These are phyloP conservation scores for Lolium perenne DNA, from an alignment of 176 grass and related monocot genomes.

Conservation along the genomic window DNA sequence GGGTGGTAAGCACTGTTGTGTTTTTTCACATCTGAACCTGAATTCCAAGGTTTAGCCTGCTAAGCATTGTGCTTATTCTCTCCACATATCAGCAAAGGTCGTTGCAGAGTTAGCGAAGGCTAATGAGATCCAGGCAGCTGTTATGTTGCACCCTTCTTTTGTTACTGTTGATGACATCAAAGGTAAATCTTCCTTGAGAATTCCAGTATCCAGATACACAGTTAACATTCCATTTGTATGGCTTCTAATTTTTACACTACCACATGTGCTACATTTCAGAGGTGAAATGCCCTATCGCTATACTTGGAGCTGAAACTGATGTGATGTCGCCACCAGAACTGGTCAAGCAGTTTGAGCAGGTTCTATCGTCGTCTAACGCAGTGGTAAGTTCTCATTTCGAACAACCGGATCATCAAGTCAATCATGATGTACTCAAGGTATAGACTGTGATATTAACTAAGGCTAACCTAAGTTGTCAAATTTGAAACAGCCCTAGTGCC, in stretches of 20 bases:
- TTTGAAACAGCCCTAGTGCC: background rate
- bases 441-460: background rate
- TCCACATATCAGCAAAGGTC: conserved; percentile 67
- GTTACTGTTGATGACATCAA: conserved; percentile 74
- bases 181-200: conserved; percentile 47
- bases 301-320: no score
- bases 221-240: conserved; percentile 15
- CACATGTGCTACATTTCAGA: no score
- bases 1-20: conserved; percentile 66
- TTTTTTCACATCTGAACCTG: background rate
- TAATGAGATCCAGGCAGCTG: conserved; percentile 68
- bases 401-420: background rate
- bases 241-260: no score
- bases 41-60: background rate
- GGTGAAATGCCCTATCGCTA: no score
- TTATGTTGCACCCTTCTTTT: conserved; percentile 71
- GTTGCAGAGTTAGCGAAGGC: conserved; percentile 74
- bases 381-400: conserved; percentile 49
- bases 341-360: no score
- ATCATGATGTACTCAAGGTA: background rate
- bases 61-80: background rate
- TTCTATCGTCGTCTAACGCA: conserved; percentile 35
- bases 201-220: conserved; percentile 2
- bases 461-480: background rate
- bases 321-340: no score